Evolutionary conservation across 2,329 filamentous ascomycete species (phyloP).

Genomic region (Geoglossum cookeanum): DNA sequence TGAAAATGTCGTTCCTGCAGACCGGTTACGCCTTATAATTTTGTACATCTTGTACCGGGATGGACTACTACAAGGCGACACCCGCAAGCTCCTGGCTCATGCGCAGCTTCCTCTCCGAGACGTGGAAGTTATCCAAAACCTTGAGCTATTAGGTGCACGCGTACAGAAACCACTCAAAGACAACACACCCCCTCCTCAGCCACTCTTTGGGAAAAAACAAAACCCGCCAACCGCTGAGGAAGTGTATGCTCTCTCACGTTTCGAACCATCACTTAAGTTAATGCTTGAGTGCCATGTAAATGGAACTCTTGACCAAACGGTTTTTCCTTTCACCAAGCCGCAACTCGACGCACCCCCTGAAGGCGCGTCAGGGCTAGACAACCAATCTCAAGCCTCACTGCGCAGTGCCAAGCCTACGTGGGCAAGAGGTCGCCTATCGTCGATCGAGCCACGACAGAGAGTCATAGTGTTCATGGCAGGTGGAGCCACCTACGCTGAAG

Average conservation of each 20-base stretch:
- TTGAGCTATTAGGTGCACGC: slow-evolving; percentile 64
- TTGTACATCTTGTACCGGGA: slow-evolving; percentile 75
- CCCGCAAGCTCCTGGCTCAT: slow-evolving; percentile 69
- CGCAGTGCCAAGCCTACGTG: slow-evolving; percentile 87
- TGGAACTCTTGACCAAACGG: slow-evolving; percentile 43
- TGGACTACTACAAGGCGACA: slow-evolving; percentile 66
- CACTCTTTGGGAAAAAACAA: slow-evolving; percentile 53
- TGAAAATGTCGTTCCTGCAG: slow-evolving; percentile 47
- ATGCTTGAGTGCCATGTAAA: slow-evolving; percentile 58
- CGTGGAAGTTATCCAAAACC: slow-evolving; percentile 51
- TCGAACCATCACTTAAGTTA: slow-evolving; percentile 61
- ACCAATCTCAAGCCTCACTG: slow-evolving; percentile 51
- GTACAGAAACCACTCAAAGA: slow-evolving; percentile 62
- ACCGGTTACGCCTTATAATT: slow-evolving; percentile 68
- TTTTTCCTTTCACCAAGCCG: slow-evolving; percentile 57
- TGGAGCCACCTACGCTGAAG: slow-evolving; percentile 83
- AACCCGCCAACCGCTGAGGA: slow-evolving; percentile 31
- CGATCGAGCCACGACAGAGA: slow-evolving; percentile 67
- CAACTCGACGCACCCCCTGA: slow-evolving; percentile 30
- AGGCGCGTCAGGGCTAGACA: slow-evolving; percentile 24
- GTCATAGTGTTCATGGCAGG: slow-evolving; percentile 91
- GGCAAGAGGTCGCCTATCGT: slow-evolving; percentile 63
- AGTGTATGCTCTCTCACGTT: slow-evolving; percentile 73
- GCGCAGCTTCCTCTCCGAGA: slow-evolving; percentile 59
- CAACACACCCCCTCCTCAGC: slow-evolving; percentile 39